Conservation (phyloP, 805 yeast species). For the Schwanniomyces vanrijiae region DNA sequence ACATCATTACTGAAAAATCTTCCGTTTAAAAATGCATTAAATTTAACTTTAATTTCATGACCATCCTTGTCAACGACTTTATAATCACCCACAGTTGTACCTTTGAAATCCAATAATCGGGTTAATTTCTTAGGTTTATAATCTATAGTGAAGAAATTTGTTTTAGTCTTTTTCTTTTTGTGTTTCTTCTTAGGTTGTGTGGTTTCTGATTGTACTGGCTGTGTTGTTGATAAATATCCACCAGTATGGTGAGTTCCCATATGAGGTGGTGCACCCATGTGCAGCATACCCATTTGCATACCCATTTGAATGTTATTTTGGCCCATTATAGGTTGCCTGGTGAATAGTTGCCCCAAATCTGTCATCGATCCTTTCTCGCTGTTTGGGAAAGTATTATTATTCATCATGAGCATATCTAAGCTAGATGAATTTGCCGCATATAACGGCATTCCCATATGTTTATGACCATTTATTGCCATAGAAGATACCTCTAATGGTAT, state of each 20-base stretch:
- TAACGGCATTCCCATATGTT: conserved; percentile 4
- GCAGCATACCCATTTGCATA: not conserved
- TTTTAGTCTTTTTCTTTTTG: conserved; percentile 9
- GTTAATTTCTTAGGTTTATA: conserved; percentile 25
- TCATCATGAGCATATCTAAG: conserved; percentile 3
- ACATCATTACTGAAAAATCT: conserved; percentile 40
- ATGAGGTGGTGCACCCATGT: not conserved
- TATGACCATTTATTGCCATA: conserved; percentile 3
- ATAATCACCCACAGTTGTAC: conserved; percentile 15
- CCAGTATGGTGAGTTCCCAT: not conserved
- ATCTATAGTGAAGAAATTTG: conserved; percentile 22
- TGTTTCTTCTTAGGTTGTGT: conserved; percentile 7
- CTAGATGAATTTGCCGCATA: conserved; percentile 1
- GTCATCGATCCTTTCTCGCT: not conserved
- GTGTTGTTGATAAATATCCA: not conserved
- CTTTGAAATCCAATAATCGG: conserved; percentile 28
- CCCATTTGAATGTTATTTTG: not conserved
- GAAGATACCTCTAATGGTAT: conserved; percentile 21
- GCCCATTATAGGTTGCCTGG: not conserved
- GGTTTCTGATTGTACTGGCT: not conserved
- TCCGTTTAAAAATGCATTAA: conserved; percentile 43
- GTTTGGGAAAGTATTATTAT: conserved; percentile 3
- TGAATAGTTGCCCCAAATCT: not conserved
- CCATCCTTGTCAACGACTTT: conserved; percentile 30
- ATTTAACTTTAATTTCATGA: conserved; percentile 22